Evolutionary conservation across 345 rosid species (phyloP), one percentile per base, ranked within the genome.

Genomic region (Carallia brachiata): DNA sequence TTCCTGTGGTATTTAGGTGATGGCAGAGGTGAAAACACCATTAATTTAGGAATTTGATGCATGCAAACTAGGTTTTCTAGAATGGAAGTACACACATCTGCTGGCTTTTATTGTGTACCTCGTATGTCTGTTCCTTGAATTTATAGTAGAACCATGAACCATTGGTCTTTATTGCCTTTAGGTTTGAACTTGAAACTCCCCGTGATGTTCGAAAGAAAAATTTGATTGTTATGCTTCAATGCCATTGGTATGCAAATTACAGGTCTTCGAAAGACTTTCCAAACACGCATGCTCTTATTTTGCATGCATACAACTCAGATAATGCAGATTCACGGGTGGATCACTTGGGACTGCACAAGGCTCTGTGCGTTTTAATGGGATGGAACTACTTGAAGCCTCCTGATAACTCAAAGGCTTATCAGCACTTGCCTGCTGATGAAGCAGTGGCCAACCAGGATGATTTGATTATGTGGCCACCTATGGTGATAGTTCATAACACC

Each of bases 291-390:
- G 80, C 83, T 81, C 90, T 96, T 81, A 82, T 96, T 76, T 80
- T 89, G 96, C 99, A 96, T 83, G 75, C 97, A 31, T 96, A 92
- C 92, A 78, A 75, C 88, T 84, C 84, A 73, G 98, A 92, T 71
- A 86, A 84, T 80, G 81, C 87, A 74, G 92, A 84, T 67, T 77
- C 81, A 73, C 97, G 60, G 68, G 86, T 89, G 90, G 97, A 84
- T 76, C 98, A 96, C 86, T 80, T 92, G 88, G 99, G 97, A 74
- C 85, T 96, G 60, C 96, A 96, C 87, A 90, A 84, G 83, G 98
- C 99, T 73, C 86, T 92, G 10, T 92, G 99, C 84, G 82, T 85
- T 70, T 82, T 96, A 83, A 89, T 90, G 99, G 96, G 99, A 73
- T 96, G 98, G 98, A 86, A 86, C 85, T 84, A 82, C 82, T 77